Base-by-base conservation (phyloP, 2,329 filamentous ascomycete species). In the Fusarium oligoseptatum region DNA sequence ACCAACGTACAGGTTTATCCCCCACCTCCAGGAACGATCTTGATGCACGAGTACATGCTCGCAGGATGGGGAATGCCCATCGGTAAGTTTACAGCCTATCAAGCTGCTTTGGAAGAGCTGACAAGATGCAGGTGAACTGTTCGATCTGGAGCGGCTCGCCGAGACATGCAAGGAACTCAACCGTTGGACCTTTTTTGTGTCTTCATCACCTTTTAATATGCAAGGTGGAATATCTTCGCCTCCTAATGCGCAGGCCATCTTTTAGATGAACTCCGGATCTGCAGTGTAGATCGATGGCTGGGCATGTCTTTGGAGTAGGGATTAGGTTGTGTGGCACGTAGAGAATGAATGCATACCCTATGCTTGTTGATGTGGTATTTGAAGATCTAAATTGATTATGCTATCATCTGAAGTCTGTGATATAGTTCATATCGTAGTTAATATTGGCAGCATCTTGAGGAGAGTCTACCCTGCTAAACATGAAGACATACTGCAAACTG, bases 161-260 rank as follows among this genome's bases (percentile, higher is more conserved):
- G 78, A 87, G 83, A 87, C 82, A 2, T 91, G 91, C 80, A 89
- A 89, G 69, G 83, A 87, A 69, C 83, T 85, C 7, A 84, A 82
- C 14, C 65, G 86, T 15, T 88, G 85, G 83, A 82, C 80, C 0
- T 89, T 89, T 68, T 89, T 89, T 69, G 78, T 89, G 22, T 83
- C 83, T 1, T 87, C 84, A 22, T 80, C 84, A 57, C 87, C 86
- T 2, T 78, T 88, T 39, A 87, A 88, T 22, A 74, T 74, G 71
- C 43, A 39, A 0, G 71, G 71, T 4, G 71, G 71, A 0, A 66
- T 74, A 1, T 74, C 71, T 1, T 72, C 71, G 1, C 71, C 71
- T 3, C 71, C 71, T 2, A 74, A 74, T 11, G 67, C 71, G 1
- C 71, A 72, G 20, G 71, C 71, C 2, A 74, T 74, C 5, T 74